Base-by-base conservation (phyloP, 129 eudicot species). In the Flaveria linearis region DNA sequence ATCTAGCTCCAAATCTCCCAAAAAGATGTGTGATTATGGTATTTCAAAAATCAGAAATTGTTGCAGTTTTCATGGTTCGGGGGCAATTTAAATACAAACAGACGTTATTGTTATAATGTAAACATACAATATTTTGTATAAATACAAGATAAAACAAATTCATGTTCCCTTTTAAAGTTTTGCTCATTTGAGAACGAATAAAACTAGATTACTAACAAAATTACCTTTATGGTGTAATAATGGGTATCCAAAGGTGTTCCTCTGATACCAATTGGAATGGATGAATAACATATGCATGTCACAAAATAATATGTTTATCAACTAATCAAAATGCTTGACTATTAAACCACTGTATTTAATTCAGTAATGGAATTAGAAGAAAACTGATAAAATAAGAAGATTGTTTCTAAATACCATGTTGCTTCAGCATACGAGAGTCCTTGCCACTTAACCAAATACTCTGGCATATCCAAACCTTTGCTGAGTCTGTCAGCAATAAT, bases 341-440 rank as follows among this genome's bases (percentile, higher is more conserved):
- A 53, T 22, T 52, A 52, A 28, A 76, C 51, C 62, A 45, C 45
- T 23, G 30, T 69, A 78, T 26, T 42, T 42, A 1, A 46, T 23
- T 67, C 74, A 16, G 56, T 33, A 43, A 77, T 23, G 1, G 36
- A 53, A 16, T 16, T 16, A 69, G 7, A 18, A 36, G 18, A 28
- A 30, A 60, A 25, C 33, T 9, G 26, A 55, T 33, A 42, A 77
- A 56, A 43, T 14, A 43, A 63, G 39, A n/a, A n/a, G n/a, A 71
- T 5, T 36, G 57, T 42, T 61, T 61, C 39, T 49, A 60, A 18
- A 70, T 89, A 95, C 99, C 99, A 95, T 70, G 99, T 95, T 82
- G 94, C 99, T 87, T 95, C 99, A 64, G 99, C 99, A 64, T 95
- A 95, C 17, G 99, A 95, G 45, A 95, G 86, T 69, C 99, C 99